Conservation (phyloP, 148 eudicot species). For the Suaeda aralocaspica region DNA sequence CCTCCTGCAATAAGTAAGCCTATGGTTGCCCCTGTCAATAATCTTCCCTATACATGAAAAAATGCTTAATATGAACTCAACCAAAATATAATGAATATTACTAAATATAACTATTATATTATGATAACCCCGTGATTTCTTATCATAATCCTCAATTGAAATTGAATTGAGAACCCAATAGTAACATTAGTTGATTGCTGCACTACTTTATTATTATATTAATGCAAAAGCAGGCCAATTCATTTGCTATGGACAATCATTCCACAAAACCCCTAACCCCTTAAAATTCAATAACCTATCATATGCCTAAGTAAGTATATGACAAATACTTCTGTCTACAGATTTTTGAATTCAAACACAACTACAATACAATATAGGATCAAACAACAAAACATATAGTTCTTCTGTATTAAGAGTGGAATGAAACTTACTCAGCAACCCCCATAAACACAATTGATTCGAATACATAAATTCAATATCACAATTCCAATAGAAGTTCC, state of each 20-base stretch:
- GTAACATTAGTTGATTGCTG: background rate
- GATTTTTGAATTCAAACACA: no score
- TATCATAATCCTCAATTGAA: background rate
- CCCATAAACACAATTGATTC: no score
- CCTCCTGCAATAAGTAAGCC: conserved; percentile 88
- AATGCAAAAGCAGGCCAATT: background rate
- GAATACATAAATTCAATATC: no score
- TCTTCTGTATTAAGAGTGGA: no score
- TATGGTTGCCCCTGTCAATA: conserved; percentile 71
- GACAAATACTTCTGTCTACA: no score
- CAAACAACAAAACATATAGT: no score
- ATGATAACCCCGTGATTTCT: background rate
- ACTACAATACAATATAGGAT: no score
- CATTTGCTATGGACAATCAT: background rate
- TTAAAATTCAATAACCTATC: no score
- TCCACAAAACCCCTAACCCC: no score
- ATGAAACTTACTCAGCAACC: no score
- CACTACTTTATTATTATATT: background rate
- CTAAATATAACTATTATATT: background rate
- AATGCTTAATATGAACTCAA: background rate
- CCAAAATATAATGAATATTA: background rate
- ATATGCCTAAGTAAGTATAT: no score
- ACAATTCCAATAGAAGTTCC: no score
- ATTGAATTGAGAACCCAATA: background rate
- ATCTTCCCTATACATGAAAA: conserved; percentile 47